A percentile compares a stretch with the other conserved stretches of the same genome.
phyloP scores from a whole-genome alignment of 108 stramenopile species.

The Skeletonema marinoi region DNA sequence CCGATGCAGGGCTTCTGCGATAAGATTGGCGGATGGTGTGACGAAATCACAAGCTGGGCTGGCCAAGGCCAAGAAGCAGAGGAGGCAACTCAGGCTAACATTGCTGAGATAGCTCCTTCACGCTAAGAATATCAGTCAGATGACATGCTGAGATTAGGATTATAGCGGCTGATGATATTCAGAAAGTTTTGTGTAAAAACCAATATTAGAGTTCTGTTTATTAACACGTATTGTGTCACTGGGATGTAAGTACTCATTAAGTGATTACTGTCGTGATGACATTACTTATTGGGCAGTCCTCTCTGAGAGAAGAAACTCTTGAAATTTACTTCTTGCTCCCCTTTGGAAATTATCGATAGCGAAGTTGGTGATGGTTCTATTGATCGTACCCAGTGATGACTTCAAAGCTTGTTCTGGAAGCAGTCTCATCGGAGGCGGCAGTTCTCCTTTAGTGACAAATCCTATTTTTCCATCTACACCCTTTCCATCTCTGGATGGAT shows the following conservation, averaged over 20 bases:
- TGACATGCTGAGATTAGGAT: neutral
- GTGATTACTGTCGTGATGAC: neutral
- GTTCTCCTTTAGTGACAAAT: slow-evolving; percentile 60
- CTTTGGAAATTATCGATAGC: slow-evolving; percentile 67
- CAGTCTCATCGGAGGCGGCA: slow-evolving; percentile 69
- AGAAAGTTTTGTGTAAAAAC: neutral
- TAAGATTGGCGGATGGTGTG: slow-evolving; percentile 58
- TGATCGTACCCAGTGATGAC: slow-evolving; percentile 64
- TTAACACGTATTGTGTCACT: too few relatives aligned
- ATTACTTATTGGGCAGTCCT: neutral
- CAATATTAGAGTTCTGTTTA: neutral
- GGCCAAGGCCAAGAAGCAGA: slow-evolving; percentile 4
- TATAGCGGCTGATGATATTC: neutral
- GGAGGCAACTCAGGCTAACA: neutral
- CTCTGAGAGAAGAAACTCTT: slow-evolving; percentile 32
- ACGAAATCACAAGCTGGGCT: slow-evolving; percentile 55
- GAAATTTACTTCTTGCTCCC: slow-evolving; percentile 61
- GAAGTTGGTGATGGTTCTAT: slow-evolving; percentile 67
- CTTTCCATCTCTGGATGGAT: slow-evolving; percentile 60
- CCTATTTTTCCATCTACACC: slow-evolving; percentile 78
- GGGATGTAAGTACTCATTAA: too few relatives aligned
- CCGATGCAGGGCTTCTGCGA: slow-evolving; percentile 77
- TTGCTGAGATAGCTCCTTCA: neutral
- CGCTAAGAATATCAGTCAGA: neutral
- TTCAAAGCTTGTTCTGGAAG: slow-evolving; percentile 63